phyloP scores from a whole-genome alignment of 345 rosid genomes.

The Pistacia atlantica region DNA sequence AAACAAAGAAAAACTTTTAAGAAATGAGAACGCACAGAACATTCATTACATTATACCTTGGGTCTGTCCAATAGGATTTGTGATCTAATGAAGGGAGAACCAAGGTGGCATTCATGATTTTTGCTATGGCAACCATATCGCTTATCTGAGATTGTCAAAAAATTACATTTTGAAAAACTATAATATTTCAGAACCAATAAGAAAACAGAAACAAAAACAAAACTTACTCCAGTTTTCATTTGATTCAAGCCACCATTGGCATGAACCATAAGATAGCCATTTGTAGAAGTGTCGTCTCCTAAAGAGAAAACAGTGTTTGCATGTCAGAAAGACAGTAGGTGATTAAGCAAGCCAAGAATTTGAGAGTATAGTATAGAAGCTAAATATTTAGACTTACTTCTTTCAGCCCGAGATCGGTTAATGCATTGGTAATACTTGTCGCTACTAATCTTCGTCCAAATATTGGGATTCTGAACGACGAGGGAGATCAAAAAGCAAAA shows the following conservation, averaged over 20 bases:
- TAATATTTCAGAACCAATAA: background rate
- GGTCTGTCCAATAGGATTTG: slow-evolving; percentile 75
- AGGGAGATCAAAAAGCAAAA: no score
- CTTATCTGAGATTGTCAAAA: slow-evolving; percentile 45
- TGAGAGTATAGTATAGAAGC: background rate
- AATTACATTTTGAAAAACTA: background rate
- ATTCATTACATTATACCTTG: slow-evolving; percentile 41
- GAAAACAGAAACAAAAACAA: background rate
- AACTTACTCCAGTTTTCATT: slow-evolving; percentile 76
- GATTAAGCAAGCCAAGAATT: background rate
- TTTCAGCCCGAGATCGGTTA: slow-evolving; percentile 38
- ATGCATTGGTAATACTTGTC: slow-evolving; percentile 49
- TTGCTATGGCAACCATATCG: slow-evolving; percentile 76
- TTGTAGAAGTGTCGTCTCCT: slow-evolving; percentile 24
- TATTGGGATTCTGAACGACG: slow-evolving; percentile 38
- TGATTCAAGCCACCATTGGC: slow-evolving; percentile 92
- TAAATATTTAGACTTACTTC: slow-evolving; percentile 29
- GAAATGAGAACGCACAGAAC: no score
- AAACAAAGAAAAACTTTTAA: no score
- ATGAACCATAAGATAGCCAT: slow-evolving; percentile 67
- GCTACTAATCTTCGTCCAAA: slow-evolving; percentile 55
- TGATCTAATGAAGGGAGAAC: slow-evolving; percentile 77
- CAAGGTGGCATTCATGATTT: slow-evolving; percentile 71
- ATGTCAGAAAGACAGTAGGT: background rate
- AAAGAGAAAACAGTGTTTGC: no score